Percentiles rank a stretch among this genome's conserved stretches.
phyloP scores from a whole-genome alignment of 176 grass and related monocot genomes.

The Oryza rufipogon region DNA sequence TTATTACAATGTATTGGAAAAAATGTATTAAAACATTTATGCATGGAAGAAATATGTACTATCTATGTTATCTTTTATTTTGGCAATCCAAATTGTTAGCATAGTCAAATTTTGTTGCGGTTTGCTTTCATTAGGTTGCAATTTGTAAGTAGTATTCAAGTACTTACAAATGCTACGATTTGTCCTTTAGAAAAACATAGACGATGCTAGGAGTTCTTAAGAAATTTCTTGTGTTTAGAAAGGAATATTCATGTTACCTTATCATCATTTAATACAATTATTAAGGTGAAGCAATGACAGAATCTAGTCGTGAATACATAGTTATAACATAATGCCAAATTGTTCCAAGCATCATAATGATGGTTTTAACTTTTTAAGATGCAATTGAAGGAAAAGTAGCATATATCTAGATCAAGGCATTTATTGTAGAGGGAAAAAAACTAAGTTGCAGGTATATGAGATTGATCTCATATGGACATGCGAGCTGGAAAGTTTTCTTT shows the following conservation, averaged over 20 bases:
- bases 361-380: constrained; percentile 28
- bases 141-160: too few species aligned
- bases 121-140: too few species aligned
- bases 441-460: neutral
- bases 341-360: constrained; percentile 27
- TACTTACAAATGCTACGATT: too few species aligned
- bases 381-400: constrained; percentile 26
- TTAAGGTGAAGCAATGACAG: neutral
- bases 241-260: neutral
- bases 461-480: neutral
- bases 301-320: constrained; percentile 9
- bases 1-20: too few species aligned
- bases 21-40: too few species aligned
- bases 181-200: too few species aligned
- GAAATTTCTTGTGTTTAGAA: too few species aligned
- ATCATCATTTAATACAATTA: constrained; percentile 32
- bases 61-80: too few species aligned
- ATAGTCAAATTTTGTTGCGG: too few species aligned
- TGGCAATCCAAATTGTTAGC: too few species aligned
- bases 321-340: neutral
- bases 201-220: neutral
- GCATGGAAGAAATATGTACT: too few species aligned
- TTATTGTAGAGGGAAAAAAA: neutral
- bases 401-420: neutral
- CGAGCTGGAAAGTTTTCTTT: too few species aligned